A percentile compares a stretch with the other conserved stretches of the same genome.
Evolutionary conservation across 176 grass and related monocot genomes (phyloP).

Genomic region (Zizania latifolia): DNA sequence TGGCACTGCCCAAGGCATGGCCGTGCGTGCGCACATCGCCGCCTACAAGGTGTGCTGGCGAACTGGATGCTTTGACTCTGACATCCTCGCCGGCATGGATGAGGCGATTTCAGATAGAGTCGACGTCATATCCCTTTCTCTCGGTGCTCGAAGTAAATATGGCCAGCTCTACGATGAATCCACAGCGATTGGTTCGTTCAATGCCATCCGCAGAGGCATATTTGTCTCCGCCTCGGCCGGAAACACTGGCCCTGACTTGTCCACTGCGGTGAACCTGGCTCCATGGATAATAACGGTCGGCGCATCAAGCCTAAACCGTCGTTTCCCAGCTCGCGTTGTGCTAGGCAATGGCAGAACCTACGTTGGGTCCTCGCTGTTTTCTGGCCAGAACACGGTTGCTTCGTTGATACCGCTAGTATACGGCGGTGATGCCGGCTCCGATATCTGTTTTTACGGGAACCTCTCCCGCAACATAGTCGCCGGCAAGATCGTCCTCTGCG

Average conservation of each 20-base stretch:
- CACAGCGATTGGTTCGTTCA: constrained; percentile 33
- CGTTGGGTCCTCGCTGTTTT: constrained; percentile 9
- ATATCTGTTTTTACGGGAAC: accelerated
- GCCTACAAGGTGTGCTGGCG: constrained; percentile 34
- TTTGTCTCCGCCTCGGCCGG: constrained; percentile 18
- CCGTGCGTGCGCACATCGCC: constrained; percentile 13
- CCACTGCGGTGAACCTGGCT: constrained; percentile 24
- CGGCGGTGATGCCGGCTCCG: background rate
- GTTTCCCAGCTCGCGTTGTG: background rate
- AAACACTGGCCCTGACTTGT: constrained; percentile 8
- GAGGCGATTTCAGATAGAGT: constrained; percentile 21
- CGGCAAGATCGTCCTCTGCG: constrained; percentile 54
- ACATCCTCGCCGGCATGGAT: constrained; percentile 22
- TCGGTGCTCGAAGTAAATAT: background rate
- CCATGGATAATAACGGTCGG: constrained; percentile 48
- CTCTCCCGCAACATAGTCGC: constrained; percentile 18
- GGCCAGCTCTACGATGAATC: background rate
- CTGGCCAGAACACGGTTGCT: background rate
- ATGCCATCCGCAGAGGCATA: constrained; percentile 21
- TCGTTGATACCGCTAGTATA: background rate
- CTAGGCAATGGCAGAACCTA: constrained; percentile 12
- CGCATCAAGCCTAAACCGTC: constrained; percentile 33
- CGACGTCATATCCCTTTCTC: constrained; percentile 12
- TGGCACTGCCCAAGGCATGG: constrained; percentile 13
- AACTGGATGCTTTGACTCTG: constrained; percentile 18